Evolutionary conservation across 2,329 filamentous ascomycete species (phyloP), one percentile per base, ranked within the genome.

Genomic region (Geoglossum cookeanum): DNA sequence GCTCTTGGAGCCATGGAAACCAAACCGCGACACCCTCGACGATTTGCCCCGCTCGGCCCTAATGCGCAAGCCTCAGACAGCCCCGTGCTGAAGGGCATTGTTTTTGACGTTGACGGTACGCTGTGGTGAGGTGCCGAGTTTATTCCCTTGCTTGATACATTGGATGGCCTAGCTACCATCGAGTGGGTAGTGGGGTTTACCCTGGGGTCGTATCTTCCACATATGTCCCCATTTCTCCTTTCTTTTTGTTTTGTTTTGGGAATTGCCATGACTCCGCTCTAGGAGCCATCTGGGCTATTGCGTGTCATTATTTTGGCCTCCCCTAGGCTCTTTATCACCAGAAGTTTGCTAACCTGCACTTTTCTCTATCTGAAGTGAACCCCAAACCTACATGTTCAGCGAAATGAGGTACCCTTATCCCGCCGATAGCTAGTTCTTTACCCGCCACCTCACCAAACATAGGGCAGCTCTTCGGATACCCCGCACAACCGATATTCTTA

Each of bases 51-150:
- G 11, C 65, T 79, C 57, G 66, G 71, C 58, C 65, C 70, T 4
- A 62, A 64, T 59, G 57, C 55, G 51, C 59, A 56, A 22, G 60
- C 63, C 22, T 62, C 66, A 56, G 60, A 66, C 53, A 68, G 69
- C 17, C 74, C 75, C 47, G 64, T 63, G 33, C 64, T 83, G 58
- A 74, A 75, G 63, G 80, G 80, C 1, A 75, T 83, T 30, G 74
- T 97, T 13, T 97, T 97, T 70, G 91, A 98, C 71, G 87, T 98
- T 61, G 91, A 98, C 69, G 91, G 91, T 3, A 98, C 91, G 29
- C 71, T 97, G 59, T 96, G 85, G 90, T 94, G 71, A 72, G 82
- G 9, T 33, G 3, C 22, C 22, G 17, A 15, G 4, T 45, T 45
- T 22, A 22, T 22, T 22, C 22, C 22, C 22, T 22, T 22, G 22